phyloP scores from a whole-genome alignment of 78 protist genomes.

The Cyanophora paradoxa region DNA sequence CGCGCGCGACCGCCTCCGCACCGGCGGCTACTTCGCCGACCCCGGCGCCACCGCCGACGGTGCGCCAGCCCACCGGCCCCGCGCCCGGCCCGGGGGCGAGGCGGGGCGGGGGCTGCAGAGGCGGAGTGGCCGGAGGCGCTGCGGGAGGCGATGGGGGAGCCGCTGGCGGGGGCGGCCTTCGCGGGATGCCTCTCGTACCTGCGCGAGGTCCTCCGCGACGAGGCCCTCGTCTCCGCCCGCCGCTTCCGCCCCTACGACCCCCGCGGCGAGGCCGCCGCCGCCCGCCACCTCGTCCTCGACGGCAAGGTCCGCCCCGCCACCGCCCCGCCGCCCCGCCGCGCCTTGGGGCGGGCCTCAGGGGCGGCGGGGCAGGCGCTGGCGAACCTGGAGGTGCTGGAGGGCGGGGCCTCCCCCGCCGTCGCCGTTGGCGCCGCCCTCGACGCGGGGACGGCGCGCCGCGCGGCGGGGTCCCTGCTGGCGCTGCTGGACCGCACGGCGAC shows the following conservation, averaged over 20 bases:
- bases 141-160: background rate
- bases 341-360: background rate
- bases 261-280: background rate
- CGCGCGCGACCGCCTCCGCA: no score
- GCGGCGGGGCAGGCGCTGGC: slow-evolving; percentile 12
- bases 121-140: background rate
- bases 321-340: no score
- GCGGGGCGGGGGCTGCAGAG: no score
- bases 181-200: slow-evolving; percentile 5
- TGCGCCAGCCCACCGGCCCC: no score
- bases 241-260: slow-evolving; percentile 1
- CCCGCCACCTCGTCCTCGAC: background rate
- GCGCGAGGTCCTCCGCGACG: background rate
- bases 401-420: no score
- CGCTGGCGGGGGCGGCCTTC: no score
- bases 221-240: slow-evolving; percentile 2
- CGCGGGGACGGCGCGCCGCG: no score
- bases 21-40: background rate
- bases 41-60: no score
- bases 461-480: slow-evolving; percentile 13
- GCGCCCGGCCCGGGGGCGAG: no score
- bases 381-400: slow-evolving; percentile 21
- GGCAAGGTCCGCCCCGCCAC: no score
- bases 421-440: no score
- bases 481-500: slow-evolving; percentile 3